phyloP scores from a whole-genome alignment of 305 asterid genomes.

The Striga hermonthica region DNA sequence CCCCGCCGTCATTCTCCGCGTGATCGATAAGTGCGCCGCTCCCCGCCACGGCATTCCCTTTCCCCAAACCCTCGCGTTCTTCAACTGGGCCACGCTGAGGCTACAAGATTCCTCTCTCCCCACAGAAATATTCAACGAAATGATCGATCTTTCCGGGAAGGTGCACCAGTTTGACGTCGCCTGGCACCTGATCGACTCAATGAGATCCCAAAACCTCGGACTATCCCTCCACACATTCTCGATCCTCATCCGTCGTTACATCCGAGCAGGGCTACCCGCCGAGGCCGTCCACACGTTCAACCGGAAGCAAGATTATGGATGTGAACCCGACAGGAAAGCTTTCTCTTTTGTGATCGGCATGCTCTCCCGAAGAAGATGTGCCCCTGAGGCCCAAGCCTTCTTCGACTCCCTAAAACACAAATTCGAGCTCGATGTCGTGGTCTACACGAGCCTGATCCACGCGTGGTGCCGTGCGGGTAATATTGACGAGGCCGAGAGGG shows the following conservation, averaged over 20 bases:
- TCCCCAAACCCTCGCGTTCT: constrained; percentile 72
- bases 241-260: constrained; percentile 70
- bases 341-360: constrained; percentile 62
- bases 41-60: constrained; percentile 88
- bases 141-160: constrained; percentile 80
- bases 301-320: constrained; percentile 76
- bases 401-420: constrained; percentile 72
- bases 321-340: constrained; percentile 62
- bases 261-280: constrained; percentile 71
- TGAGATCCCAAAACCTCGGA: constrained; percentile 46
- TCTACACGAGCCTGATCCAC: constrained; percentile 77
- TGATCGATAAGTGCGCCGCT: constrained; percentile 65
- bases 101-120: constrained; percentile 19
- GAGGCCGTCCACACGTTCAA: constrained; percentile 82
- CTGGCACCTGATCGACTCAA: constrained; percentile 64
- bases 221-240: constrained; percentile 61
- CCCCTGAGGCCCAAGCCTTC: constrained; percentile 72
- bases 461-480: constrained; percentile 87
- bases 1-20: constrained; percentile 42
- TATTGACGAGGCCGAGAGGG: constrained; percentile 69
- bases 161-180: constrained; percentile 77
- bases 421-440: constrained; percentile 75
- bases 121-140: constrained; percentile 50
- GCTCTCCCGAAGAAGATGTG: constrained; percentile 70
- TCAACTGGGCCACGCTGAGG: constrained; percentile 64